Evolutionary conservation across 2,329 filamentous ascomycete genomes (phyloP), one percentile per base, ranked within the genome.

Genomic region (Neophaeococcomyces mojaviensis): DNA sequence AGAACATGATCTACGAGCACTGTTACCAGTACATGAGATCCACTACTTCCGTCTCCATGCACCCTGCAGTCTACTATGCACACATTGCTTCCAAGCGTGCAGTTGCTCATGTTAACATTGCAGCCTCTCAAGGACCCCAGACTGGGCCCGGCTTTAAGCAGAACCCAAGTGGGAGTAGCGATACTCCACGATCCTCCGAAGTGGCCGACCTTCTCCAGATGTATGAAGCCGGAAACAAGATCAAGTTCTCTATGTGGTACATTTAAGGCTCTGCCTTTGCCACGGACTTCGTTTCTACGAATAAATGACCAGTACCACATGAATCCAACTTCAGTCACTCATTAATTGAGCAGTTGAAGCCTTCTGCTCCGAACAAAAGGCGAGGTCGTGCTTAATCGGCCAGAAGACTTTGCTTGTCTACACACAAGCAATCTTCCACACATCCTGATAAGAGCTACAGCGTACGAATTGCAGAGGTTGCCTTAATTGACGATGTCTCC

Each of bases 1-100:
- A 95, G 59, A 82, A 82, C 46, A 84, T 97, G 77, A 84, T 97
- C 18, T 97, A 97, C 58, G 84, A 95, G 55, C 88, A 96, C 52
- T 94, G 84, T 36, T 98, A 95, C 65, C 88, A 94, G 46, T 98
- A 95, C 60, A 82, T 84, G 46, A 81, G 92, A 13, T 92, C 89
- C 0, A 97, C 89, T 0, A 97, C 90, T 0, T 88, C 92, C 0
- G 89, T 98, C 0, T 96, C 89, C 0, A 67, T 92, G 0, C 86
- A 65, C 54, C 92, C 92, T 0, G 88, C 92, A 0, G 84, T 97
- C 0, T 98, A 98, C 73, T 98, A 98, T 57, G 88, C 94, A 0
- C 92, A 98, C 65, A 68, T 98, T 52, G 88, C 89, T 28, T 84
- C 88, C 7, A 79, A 81, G 48, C 86, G 92, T 40, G 88, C 86